Conservation (phyloP, 1,284 basidiomycete species). For the Xerocomus amazonicus region DNA sequence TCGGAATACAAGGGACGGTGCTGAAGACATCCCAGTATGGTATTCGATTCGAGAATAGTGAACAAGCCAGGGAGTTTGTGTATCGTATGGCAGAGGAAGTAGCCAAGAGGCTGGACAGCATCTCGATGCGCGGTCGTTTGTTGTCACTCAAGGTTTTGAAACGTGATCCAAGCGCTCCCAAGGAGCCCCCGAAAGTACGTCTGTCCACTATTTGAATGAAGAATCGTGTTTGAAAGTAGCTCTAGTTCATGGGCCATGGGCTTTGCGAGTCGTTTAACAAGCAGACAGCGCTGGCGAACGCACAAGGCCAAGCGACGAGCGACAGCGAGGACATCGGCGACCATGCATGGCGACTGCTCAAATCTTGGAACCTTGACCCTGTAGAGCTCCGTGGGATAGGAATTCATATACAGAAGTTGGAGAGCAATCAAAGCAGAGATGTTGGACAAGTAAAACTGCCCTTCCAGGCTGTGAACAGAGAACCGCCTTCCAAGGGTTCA, state of each 20-base stretch:
- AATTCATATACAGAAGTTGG: constrained; percentile 89
- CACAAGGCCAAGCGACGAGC: constrained; percentile 67
- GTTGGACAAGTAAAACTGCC: constrained; percentile 50
- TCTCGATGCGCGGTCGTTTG: constrained; percentile 66
- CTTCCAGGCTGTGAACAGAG: constrained; percentile 40
- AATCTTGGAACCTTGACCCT: constrained; percentile 73
- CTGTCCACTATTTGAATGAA: neutral
- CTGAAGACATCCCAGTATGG: constrained; percentile 65
- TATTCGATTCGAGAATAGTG: constrained; percentile 83
- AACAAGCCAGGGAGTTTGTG: constrained; percentile 79
- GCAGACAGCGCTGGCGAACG: constrained; percentile 57
- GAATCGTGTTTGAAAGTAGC: neutral
- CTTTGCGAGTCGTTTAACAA: constrained; percentile 82
- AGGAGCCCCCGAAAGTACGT: constrained; percentile 87
- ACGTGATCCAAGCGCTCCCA: constrained; percentile 80
- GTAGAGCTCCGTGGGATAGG: constrained; percentile 91
- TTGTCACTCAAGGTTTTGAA: constrained; percentile 89
- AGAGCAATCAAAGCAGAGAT: constrained; percentile 37
- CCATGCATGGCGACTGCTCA: constrained; percentile 77
- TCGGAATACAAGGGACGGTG: neutral
- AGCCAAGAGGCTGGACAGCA: constrained; percentile 62
- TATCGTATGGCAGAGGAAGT: constrained; percentile 75
- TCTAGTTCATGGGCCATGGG: constrained; percentile 90
- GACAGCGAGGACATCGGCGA: constrained; percentile 69
- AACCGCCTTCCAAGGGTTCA: neutral